Base-by-base conservation (phyloP, 2,329 filamentous ascomycete genomes). In the Lanzia echinophila region DNA sequence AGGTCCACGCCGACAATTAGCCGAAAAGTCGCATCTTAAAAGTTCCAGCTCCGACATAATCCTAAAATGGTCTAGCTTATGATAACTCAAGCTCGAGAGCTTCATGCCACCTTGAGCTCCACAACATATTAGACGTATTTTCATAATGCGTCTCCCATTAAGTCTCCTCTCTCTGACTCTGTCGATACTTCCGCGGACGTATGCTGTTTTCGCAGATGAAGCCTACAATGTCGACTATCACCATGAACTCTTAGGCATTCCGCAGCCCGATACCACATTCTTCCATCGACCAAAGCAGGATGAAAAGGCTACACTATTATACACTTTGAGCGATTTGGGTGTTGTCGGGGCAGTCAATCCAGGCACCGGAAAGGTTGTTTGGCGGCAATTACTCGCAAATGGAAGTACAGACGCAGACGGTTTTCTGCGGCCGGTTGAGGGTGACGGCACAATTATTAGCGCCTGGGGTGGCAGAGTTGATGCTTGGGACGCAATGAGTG, bases 191-290 rank as follows among this genome's bases (percentile, higher is more conserved):
- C 64, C 66, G n/a, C 19, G 45, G 13, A 49, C 61, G 8, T 45
- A 60, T 41, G 88, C 90, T 60, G 83, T 97, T 56, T 96, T 90
- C 74, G 78, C 81, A 62, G 94, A 99, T 68, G 92, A 99, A 71
- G 90, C 95, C 62, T 91, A 85, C 74, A 81, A 89, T 64, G 82
- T 95, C 69, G 94, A 99, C 73, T 97, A 90, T 74, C 92, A 97
- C 73, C 84, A 95, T 74, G 83, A 88, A 60, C 84, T 97, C 47
- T 76, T 99, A 65, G 94, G 94, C 66, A 73, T 88, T 36, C 90
- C 94, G 52, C 86, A 87, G 69, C 76, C 82, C 68, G 82, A 88
- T 59, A 88, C 89, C 57, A 96, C 92, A 63, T 95, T 97, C 79
- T 97, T 97, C 81, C 90, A 96, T 73, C 86, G 85, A 63, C 92